Base-by-base conservation (phyloP, 805 yeast species). In the Candida loeiensis region DNA sequence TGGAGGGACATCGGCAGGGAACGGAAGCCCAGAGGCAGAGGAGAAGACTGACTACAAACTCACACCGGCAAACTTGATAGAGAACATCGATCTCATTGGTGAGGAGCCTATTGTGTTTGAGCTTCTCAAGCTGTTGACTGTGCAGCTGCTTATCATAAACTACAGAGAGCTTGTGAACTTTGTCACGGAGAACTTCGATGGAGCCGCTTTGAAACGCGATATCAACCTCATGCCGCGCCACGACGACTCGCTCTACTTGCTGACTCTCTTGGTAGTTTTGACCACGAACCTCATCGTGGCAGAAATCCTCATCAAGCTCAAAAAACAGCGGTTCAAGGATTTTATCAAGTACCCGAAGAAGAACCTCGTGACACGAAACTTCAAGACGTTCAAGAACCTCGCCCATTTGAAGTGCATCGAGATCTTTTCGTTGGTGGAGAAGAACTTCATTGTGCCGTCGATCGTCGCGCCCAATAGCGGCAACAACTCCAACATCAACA, bases 301-400 rank as follows among this genome's bases (percentile, higher is more conserved):
- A 4, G 69, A 63, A 43, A 53, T 56, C 36, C 45, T 61, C 27
- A 55, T 58, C 34, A 59, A 59, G 37, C 45, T 61, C n/a, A 58
- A 57, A 30, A 53, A 54, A 22, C 53, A 53, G 32, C 55, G 55
- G 34, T 58, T 43, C 38, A 49, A 46, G 25, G 48, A 49, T 18
- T 54, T 57, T 31, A 43, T 48, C 34, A 45, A 41, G 35, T 47
- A 47, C 42, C 49, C 44, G 19, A 43, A 48, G 35, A 52, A 50
- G 39, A 43, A 48, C 27, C 34, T 44, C 31, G 45, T 30, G 29
- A 49, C 35, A 35, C 27, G 51, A 8, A 46, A 51, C 21, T 55
- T 54, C 43, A 55, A 54, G 31, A 52, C 53, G 33, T 54, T 57
- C 39, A 59, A 58, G 35, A 56, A 49, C 36, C 39, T 51, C 12